These are phyloP conservation scores for Metschnikowia hibisci DNA, from an alignment of 805 yeast genomes.

Conservation along the genomic window DNA sequence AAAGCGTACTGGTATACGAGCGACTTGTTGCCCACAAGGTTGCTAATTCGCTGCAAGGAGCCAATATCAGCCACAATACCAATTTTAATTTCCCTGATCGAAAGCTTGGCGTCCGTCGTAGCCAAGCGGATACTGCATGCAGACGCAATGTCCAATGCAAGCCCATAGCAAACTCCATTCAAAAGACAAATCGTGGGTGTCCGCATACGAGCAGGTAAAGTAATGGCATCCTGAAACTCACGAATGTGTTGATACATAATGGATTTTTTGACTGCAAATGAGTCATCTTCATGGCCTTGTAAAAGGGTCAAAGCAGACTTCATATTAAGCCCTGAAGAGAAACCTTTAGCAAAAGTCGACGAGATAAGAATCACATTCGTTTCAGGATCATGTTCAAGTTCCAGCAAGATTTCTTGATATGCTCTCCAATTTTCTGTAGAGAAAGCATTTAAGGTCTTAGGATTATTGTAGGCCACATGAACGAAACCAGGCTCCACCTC, in stretches of 20 bases:
- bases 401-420: slow-evolving; percentile 45
- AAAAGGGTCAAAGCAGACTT: slow-evolving; percentile 23
- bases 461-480: slow-evolving; percentile 61
- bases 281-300: slow-evolving; percentile 8
- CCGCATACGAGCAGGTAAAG: slow-evolving; percentile 42
- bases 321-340: slow-evolving; percentile 66
- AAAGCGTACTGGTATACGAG: slow-evolving; percentile 56
- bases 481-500: slow-evolving; percentile 45
- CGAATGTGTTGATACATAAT: slow-evolving; percentile 38
- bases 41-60: slow-evolving; percentile 62
- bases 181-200: slow-evolving; percentile 65
- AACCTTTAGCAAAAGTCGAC: slow-evolving; percentile 51
- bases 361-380: slow-evolving; percentile 53
- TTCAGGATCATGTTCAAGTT: slow-evolving; percentile 40
- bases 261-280: slow-evolving; percentile 21
- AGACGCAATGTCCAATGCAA: slow-evolving; percentile 64
- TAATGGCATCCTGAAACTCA: slow-evolving; percentile 57
- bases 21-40: slow-evolving; percentile 50
- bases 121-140: slow-evolving; percentile 58
- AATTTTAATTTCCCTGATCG: slow-evolving; percentile 66
- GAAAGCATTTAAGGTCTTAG: slow-evolving; percentile 57
- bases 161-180: slow-evolving; percentile 63
- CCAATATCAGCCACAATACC: slow-evolving; percentile 83
- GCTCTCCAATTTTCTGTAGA: slow-evolving; percentile 54
- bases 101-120: slow-evolving; percentile 47